phyloP scores from a whole-genome alignment of 2,329 filamentous ascomycete genomes.

The Calonectria honghensis region DNA sequence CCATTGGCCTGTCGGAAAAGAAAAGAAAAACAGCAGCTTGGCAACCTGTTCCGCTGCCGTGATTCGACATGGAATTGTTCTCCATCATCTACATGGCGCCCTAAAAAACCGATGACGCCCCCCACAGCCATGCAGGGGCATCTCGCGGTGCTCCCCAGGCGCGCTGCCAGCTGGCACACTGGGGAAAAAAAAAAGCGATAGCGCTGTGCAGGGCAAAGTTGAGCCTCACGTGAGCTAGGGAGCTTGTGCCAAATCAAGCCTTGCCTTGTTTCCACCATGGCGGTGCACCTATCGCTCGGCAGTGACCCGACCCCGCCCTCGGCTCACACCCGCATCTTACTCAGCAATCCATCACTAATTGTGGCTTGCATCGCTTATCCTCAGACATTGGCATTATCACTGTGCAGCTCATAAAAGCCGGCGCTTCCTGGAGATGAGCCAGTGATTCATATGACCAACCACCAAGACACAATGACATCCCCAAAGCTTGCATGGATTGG shows the following conservation, averaged over 20 bases:
- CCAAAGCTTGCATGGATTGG: slow-evolving; percentile 42
- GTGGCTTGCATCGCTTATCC: not conserved
- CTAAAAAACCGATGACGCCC: not conserved
- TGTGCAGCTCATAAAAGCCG: not conserved
- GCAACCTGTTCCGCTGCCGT: not conserved
- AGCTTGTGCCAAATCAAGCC: no score
- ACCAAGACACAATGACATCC: slow-evolving; percentile 26
- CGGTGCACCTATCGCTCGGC: not conserved
- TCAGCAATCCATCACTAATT: slow-evolving; percentile 13
- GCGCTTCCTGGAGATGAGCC: not conserved
- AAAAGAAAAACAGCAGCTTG: not conserved
- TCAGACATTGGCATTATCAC: not conserved
- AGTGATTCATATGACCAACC: not conserved
- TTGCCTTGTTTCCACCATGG: no score
- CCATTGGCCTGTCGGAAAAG: no score
- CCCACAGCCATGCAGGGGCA: not conserved
- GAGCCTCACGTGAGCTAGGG: not conserved
- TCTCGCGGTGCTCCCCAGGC: not conserved
- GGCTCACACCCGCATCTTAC: not conserved
- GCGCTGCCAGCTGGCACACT: not conserved
- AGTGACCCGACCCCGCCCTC: not conserved
- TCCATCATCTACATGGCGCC: not conserved
- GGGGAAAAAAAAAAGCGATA: not conserved
- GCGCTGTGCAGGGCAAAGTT: not conserved
- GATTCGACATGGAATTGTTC: not conserved